Percentiles rank a stretch among this genome's conserved stretches.
Conservation (phyloP, 345 rosid species). For the Litchi chinensis region DNA sequence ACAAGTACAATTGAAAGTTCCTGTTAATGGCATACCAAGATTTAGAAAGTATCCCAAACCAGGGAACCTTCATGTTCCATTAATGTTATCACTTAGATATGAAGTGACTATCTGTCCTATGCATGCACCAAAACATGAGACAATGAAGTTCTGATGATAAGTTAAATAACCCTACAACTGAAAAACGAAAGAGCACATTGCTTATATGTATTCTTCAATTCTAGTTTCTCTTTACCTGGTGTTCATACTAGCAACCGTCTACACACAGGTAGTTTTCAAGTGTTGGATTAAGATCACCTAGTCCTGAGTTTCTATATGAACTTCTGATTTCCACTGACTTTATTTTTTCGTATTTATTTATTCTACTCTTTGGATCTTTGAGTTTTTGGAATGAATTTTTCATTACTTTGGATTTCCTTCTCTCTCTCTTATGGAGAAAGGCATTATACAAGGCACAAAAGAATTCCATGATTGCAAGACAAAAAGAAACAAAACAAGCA, state of each 20-base stretch:
- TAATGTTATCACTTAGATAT: neutral
- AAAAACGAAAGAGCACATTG: neutral
- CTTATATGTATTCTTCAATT: neutral
- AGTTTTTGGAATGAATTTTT: neutral
- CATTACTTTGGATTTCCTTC: neutral
- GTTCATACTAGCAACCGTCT: neutral
- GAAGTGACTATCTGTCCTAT: conserved; percentile 2
- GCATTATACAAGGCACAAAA: neutral
- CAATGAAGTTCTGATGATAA: neutral
- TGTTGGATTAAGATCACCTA: neutral
- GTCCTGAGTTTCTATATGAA: neutral
- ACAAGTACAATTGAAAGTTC: neutral
- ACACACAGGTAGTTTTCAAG: neutral
- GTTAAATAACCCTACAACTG: neutral
- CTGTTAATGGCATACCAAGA: neutral
- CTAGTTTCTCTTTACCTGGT: conserved; percentile 3
- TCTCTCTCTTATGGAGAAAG: neutral
- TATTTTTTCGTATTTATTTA: neutral
- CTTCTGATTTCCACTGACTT: neutral
- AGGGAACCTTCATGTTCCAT: neutral
- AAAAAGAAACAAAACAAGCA: neutral
- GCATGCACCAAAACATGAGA: neutral
- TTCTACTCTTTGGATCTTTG: neutral
- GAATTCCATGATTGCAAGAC: neutral
- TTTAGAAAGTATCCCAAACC: neutral